Base-by-base conservation (phyloP, 2,329 filamentous ascomycete genomes). In the Orbilia quercus region DNA sequence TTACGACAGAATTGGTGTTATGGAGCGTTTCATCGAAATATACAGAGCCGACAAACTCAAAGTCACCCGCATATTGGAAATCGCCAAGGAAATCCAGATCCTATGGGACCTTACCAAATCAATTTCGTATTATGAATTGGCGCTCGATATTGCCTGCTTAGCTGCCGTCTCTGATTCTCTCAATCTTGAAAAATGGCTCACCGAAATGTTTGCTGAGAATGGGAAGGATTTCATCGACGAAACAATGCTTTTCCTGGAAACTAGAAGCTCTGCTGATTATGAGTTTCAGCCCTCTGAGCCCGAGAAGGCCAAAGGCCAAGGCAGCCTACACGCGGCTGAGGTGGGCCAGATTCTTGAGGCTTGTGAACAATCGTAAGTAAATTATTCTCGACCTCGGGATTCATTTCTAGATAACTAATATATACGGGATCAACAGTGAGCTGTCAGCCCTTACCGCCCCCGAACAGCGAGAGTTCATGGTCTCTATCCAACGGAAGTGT, bases 1-100 rank as follows among this genome's bases (percentile, higher is more conserved):
- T 76, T 92, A 95, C 79, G 92, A 98, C 79, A 91, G 89, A 76
- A 86, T 89, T 18, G 98, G 92, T 90, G 90, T 98, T 14, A 89
- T 89, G 7, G 87, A 89, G 75, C 88, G 91, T 69, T 87, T 99
- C 34, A 88, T 94, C 44, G 89, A 92, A 45, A 75, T 77, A 57
- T 77, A 78, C 34, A 70, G 69, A 7, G 47, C 48, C 14, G 76
- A 78, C 45, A 77, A 76, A 28, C 64, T 78, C 23, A 75, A 74
- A 20, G 74, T 78, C 23, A 76, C 75, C n/a, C 75, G 77, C 11
- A 78, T 78, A 40, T 71, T 78, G 40, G 77, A 78, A 44, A 77
- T 78, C 38, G 74, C 76, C 22, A 77, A 78, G 60, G 77, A 78
- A 11, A 75, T 78, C 23, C 75, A 76, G 36, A 77, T 77, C 53